Evolutionary conservation across 306 rosid genomes (phyloP).

Genomic region (Vicia faba): DNA sequence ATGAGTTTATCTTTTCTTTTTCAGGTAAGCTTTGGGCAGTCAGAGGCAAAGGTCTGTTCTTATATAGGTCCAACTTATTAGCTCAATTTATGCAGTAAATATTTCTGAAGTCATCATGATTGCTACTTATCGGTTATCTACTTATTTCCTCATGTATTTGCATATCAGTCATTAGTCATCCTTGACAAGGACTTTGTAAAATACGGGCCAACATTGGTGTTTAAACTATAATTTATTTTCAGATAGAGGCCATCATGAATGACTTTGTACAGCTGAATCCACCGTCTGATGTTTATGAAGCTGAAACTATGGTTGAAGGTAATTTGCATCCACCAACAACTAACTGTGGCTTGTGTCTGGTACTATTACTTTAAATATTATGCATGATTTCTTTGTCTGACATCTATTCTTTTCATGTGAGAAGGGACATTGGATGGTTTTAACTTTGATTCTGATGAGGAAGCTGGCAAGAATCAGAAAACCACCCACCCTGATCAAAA

Average conservation of each 20-base stretch:
- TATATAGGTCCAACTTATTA: slow-evolving; percentile 31
- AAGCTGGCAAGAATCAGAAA: slow-evolving; percentile 67
- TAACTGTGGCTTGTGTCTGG: slow-evolving; percentile 29
- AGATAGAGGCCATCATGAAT: slow-evolving; percentile 93
- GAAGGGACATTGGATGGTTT: slow-evolving; percentile 96
- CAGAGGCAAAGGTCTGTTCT: slow-evolving; percentile 87
- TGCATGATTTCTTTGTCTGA: slow-evolving; percentile 22
- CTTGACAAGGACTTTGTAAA: slow-evolving; percentile 18
- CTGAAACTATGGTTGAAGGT: slow-evolving; percentile 99
- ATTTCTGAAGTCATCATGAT: not conserved
- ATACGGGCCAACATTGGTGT: slow-evolving; percentile 5
- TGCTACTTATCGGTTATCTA: not conserved
- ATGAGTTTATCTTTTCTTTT: slow-evolving; percentile 42
- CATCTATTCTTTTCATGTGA: slow-evolving; percentile 38
- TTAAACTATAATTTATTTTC: slow-evolving; percentile 44
- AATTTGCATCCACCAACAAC: slow-evolving; percentile 30
- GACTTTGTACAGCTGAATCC: slow-evolving; percentile 94
- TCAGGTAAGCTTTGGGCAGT: slow-evolving; percentile 93
- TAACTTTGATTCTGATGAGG: slow-evolving; percentile 92
- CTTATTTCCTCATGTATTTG: not conserved
- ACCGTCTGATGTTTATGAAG: slow-evolving; percentile 72
- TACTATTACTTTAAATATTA: slow-evolving; percentile 14
- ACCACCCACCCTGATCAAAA: slow-evolving; percentile 55
- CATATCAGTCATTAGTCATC: slow-evolving; percentile 15
- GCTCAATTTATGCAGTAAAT: not conserved